phyloP scores from a whole-genome alignment of 306 rosid genomes.

The Canavalia ensiformis region DNA sequence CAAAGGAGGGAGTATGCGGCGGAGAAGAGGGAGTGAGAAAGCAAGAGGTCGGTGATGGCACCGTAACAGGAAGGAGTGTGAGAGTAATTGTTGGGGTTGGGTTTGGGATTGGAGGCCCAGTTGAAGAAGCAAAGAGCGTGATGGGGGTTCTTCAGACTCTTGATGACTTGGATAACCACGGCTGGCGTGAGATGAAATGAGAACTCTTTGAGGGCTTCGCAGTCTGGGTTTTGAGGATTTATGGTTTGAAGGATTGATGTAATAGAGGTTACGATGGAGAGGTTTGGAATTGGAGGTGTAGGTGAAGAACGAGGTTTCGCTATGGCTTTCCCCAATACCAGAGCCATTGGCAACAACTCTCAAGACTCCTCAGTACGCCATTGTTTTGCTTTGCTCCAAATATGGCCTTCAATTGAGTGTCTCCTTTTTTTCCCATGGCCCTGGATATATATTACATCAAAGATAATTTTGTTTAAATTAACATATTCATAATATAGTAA shows the following conservation, averaged over 20 bases:
- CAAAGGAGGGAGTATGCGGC: conserved; percentile 56
- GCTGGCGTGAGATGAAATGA: conserved; percentile 39
- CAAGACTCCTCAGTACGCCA: not conserved
- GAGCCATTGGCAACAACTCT: conserved; percentile 36
- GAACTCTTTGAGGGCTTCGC: conserved; percentile 50
- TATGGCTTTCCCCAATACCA: conserved; percentile 2
- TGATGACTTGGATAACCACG: conserved; percentile 46
- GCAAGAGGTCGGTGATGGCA: conserved; percentile 48
- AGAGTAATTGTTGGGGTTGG: conserved; percentile 42
- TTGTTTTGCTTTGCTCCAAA: not conserved
- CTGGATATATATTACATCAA: too few species aligned
- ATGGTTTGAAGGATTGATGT: conserved; percentile 54
- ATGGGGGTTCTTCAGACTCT: conserved; percentile 29
- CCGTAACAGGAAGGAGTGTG: conserved; percentile 42
- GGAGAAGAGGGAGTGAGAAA: conserved; percentile 66
- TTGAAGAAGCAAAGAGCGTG: conserved; percentile 53
- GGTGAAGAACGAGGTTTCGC: conserved; percentile 3
- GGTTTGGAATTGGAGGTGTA: conserved; percentile 30
- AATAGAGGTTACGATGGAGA: conserved; percentile 45
- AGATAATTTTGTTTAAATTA: too few species aligned
- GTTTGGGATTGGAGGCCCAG: conserved; percentile 48
- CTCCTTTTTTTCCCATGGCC: too few species aligned
- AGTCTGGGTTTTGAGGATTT: conserved; percentile 48
- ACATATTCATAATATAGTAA: too few species aligned
- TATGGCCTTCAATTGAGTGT: too few species aligned